These are phyloP conservation scores for Paraglomus brasilianum DNA, from an alignment of 192 early-diverging fungal species.

Conservation along the genomic window DNA sequence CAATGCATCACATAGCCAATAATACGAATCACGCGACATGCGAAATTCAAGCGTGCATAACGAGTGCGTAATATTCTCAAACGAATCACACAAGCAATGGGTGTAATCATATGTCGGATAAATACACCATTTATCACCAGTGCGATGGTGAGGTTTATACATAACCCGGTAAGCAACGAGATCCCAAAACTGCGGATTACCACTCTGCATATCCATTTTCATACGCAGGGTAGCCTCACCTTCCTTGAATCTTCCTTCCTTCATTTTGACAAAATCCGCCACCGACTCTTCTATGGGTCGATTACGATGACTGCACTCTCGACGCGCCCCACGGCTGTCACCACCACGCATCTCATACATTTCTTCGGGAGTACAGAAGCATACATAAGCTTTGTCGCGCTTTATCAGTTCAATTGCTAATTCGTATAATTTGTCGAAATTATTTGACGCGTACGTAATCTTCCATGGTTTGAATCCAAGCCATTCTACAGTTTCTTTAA, in stretches of 20 bases:
- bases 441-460: constrained; percentile 96
- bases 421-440: constrained; percentile 96
- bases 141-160: constrained; percentile 89
- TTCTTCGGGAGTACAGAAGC: constrained; percentile 92
- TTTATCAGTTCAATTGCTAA: constrained; percentile 90
- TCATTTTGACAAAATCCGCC: constrained; percentile 96
- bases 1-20: constrained; percentile 98
- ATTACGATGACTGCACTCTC: constrained; percentile 86
- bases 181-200: constrained; percentile 99
- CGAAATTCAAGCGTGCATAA: constrained; percentile 97
- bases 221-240: constrained; percentile 92
- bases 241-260: constrained; percentile 93
- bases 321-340: constrained; percentile 79
- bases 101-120: constrained; percentile 99
- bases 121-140: constrained; percentile 93
- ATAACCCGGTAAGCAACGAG: constrained; percentile 95
- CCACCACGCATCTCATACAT: constrained; percentile 93
- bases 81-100: constrained; percentile 97
- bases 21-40: constrained; percentile 93
- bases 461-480: constrained; percentile 91
- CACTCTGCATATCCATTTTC: constrained; percentile 99
- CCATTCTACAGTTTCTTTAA: constrained; percentile 92
- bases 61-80: constrained; percentile 99
- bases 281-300: constrained; percentile 92
- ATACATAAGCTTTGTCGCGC: constrained; percentile 79